Conservation (phyloP, 306 rosid species). For the Hippophae tibetana region DNA sequence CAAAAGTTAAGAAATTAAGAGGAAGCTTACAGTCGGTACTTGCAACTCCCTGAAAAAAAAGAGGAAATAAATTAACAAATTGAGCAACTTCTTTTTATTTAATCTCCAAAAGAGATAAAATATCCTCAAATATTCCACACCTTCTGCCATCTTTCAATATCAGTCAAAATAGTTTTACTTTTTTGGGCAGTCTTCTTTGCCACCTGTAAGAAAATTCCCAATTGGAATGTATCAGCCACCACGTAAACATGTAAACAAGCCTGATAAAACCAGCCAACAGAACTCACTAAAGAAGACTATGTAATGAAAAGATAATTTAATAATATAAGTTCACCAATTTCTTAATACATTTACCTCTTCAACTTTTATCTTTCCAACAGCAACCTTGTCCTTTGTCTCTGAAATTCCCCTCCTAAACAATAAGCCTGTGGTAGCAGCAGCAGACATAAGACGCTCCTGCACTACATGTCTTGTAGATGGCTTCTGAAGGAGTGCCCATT, state of each 20-base stretch:
- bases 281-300: background rate
- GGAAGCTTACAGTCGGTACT: slow-evolving; percentile 73
- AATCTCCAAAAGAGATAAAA: slow-evolving; percentile 1
- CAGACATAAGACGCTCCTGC: slow-evolving; percentile 79
- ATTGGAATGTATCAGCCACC: background rate
- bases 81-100: background rate
- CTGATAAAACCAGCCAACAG: background rate
- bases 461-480: slow-evolving; percentile 86
- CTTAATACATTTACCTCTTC: slow-evolving; percentile 59
- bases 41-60: slow-evolving; percentile 77
- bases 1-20: background rate
- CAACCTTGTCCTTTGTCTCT: slow-evolving; percentile 85
- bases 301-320: background rate
- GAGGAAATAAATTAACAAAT: slow-evolving; percentile 7
- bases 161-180: slow-evolving; percentile 79
- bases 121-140: slow-evolving; percentile 24
- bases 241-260: background rate
- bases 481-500: slow-evolving; percentile 80
- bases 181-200: slow-evolving; percentile 93
- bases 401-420: slow-evolving; percentile 64
- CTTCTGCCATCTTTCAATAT: slow-evolving; percentile 98
- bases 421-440: slow-evolving; percentile 80
- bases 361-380: slow-evolving; percentile 76
- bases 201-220: slow-evolving; percentile 44
- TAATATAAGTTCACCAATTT: background rate